A percentile compares a stretch with the other conserved stretches of the same genome.
Evolutionary conservation across 2,329 filamentous ascomycete genomes (phyloP).

Genomic region (Claviceps maximensis): DNA sequence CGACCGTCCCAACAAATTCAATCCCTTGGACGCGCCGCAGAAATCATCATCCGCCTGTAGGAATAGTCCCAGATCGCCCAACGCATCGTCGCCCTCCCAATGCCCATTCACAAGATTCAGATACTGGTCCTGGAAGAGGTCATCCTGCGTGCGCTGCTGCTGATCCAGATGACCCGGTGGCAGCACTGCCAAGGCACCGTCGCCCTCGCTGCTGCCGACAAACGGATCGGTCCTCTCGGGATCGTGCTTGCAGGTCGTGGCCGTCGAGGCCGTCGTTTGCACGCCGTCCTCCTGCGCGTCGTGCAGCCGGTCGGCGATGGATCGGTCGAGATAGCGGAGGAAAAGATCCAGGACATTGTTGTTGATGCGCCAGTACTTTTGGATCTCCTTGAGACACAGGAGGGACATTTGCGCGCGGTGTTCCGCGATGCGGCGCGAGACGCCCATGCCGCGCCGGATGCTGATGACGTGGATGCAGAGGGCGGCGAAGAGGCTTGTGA

Average conservation of each 20-base stretch:
- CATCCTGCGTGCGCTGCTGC: slow-evolving; percentile 11
- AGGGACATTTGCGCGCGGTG: slow-evolving; percentile 25
- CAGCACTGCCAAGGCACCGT: neutral
- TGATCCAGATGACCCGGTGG: neutral
- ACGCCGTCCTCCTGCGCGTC: slow-evolving; percentile 9
- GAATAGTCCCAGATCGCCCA: slow-evolving; percentile 22
- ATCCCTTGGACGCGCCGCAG: slow-evolving; percentile 13
- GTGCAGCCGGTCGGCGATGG: slow-evolving; percentile 22
- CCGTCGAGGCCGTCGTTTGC: neutral
- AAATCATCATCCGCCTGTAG: slow-evolving; percentile 19
- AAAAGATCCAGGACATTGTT: slow-evolving; percentile 26
- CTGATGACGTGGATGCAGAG: slow-evolving; percentile 25
- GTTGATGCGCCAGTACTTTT: slow-evolving; percentile 28
- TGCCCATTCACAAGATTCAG: slow-evolving; percentile 21
- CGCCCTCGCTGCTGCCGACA: neutral
- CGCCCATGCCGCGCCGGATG: slow-evolving; percentile 20
- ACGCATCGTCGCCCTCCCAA: slow-evolving; percentile 23
- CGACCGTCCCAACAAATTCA: slow-evolving; percentile 18
- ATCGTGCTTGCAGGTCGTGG: neutral
- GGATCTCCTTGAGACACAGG: slow-evolving; percentile 23
- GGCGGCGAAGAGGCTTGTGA: slow-evolving; percentile 24
- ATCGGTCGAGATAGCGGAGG: slow-evolving; percentile 23
- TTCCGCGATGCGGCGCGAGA: slow-evolving; percentile 22
- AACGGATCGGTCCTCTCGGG: slow-evolving; percentile 1
- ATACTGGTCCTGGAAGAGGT: slow-evolving; percentile 22